phyloP scores from a whole-genome alignment of 1,139 yeast species.

The Yamadazyma kanchanaburiensis region DNA sequence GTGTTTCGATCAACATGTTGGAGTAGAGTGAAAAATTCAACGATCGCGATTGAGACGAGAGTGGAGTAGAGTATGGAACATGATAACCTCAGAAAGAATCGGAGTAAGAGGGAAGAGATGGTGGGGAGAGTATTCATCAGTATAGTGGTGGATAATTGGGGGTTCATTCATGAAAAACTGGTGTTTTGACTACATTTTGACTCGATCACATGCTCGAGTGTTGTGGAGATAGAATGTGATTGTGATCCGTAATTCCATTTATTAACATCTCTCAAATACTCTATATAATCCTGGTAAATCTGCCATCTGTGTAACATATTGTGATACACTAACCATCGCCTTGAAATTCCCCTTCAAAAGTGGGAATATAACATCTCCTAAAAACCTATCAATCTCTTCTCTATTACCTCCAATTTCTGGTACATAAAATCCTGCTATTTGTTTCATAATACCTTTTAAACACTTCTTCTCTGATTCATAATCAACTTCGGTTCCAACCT shows the following conservation, averaged over 20 bases:
- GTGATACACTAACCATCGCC: constrained; percentile 53
- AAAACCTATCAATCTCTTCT: constrained; percentile 21
- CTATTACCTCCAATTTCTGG: constrained; percentile 49
- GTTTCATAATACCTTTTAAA: constrained; percentile 58
- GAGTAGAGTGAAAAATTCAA: constrained; percentile 4
- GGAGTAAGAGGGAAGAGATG: not conserved
- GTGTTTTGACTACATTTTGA: too few relatives aligned
- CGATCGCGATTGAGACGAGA: too few relatives aligned
- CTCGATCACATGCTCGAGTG: too few relatives aligned
- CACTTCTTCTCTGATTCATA: constrained; percentile 71
- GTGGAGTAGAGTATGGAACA: too few relatives aligned
- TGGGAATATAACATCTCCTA: constrained; percentile 69
- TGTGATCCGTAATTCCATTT: too few relatives aligned
- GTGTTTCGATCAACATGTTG: constrained; percentile 12
- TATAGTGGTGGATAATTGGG: not conserved
- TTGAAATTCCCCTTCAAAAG: constrained; percentile 58
- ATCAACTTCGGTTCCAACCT: constrained; percentile 55
- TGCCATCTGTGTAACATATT: constrained; percentile 78
- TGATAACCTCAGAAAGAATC: too few relatives aligned
- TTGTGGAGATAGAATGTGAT: too few relatives aligned
- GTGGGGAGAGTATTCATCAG: not conserved
- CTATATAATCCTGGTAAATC: constrained; percentile 86
- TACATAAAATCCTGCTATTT: constrained; percentile 68
- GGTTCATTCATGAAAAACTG: not conserved
- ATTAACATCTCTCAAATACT: constrained; percentile 86